These are phyloP conservation scores for Zea mays DNA, from an alignment of 176 grass and related monocot genomes.

Conservation along the genomic window DNA sequence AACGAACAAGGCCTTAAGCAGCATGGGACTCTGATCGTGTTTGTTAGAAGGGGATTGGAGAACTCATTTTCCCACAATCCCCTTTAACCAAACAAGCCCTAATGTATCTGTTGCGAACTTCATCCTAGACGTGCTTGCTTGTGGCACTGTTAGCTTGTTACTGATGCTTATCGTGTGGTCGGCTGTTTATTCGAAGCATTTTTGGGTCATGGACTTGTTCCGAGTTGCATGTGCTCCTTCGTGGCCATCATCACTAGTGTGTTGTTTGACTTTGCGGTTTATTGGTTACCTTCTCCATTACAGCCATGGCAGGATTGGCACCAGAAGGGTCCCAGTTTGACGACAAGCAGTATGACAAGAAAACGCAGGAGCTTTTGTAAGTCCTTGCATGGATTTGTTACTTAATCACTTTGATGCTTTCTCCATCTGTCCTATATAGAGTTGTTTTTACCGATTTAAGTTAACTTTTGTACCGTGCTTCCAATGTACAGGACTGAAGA, in stretches of 20 bases:
- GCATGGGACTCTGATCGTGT: no score
- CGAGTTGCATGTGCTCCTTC: not conserved
- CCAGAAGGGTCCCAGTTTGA: constrained; percentile 60
- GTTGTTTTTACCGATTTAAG: not conserved
- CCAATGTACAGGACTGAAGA: constrained; percentile 44
- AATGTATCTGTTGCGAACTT: no score
- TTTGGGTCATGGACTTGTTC: no score
- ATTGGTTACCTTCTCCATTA: not conserved
- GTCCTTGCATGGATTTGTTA: not conserved
- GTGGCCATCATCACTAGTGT: no score
- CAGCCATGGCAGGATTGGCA: constrained; percentile 59
- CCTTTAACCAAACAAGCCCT: no score
- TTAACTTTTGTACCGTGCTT: not conserved
- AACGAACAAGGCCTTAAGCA: no score
- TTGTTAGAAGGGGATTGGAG: no score
- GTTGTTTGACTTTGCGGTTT: not conserved
- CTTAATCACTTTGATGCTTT: not conserved
- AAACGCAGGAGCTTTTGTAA: constrained; percentile 57
- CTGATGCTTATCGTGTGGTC: no score
- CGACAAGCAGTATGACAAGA: constrained; percentile 50
- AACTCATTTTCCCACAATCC: no score
- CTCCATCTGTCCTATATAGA: not conserved
- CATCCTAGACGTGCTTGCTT: no score
- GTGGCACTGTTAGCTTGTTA: no score
- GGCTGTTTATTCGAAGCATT: no score